A percentile compares a stretch with the other conserved stretches of the same genome.
These are phyloP conservation scores for Oryza coarctata DNA, from an alignment of 176 grass and related monocot genomes.

Conservation along the genomic window DNA sequence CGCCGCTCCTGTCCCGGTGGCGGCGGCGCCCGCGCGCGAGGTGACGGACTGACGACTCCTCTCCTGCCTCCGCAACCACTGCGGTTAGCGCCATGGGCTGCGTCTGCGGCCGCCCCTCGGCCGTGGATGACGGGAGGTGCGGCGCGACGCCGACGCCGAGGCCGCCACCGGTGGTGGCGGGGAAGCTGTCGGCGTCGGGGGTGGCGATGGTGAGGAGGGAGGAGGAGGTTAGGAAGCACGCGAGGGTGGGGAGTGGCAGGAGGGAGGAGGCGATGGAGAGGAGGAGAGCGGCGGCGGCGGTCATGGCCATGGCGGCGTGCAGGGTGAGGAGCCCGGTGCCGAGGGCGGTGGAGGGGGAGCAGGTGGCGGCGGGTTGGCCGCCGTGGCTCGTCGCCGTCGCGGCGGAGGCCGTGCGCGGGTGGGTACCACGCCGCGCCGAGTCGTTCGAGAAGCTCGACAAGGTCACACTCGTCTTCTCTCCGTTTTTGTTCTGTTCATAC, in stretches of 20 bases:
- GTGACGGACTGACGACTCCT: no score
- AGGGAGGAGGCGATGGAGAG: conserved; percentile 46
- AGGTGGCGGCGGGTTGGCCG: conserved; percentile 91
- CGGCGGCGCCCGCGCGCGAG: conserved; percentile 7
- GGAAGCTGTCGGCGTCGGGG: conserved; percentile 41
- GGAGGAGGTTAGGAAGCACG: conserved; percentile 42
- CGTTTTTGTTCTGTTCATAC: background rate
- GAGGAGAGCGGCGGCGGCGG: conserved; percentile 45
- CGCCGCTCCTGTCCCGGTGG: conserved; percentile 3
- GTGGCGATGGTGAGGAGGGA: conserved; percentile 37
- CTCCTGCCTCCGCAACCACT: no score
- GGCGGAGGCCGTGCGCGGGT: conserved; percentile 86
- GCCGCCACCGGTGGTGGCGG: background rate
- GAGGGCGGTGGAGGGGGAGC: conserved; percentile 70
- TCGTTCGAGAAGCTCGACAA: conserved; percentile 99
- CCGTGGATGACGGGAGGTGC: conserved; percentile 44
- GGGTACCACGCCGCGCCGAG: conserved; percentile 93
- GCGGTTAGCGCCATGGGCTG: conserved; percentile 55
- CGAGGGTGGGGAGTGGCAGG: background rate
- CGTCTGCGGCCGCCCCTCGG: conserved; percentile 58
- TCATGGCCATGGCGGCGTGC: conserved; percentile 43
- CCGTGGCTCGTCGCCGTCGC: conserved; percentile 86
- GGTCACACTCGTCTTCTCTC: conserved; percentile 37
- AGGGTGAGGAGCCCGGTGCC: conserved; percentile 67
- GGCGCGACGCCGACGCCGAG: background rate